These are phyloP conservation scores for Fomitopsis palustris DNA, from an alignment of 1,284 basidiomycete genomes.

Conservation along the genomic window DNA sequence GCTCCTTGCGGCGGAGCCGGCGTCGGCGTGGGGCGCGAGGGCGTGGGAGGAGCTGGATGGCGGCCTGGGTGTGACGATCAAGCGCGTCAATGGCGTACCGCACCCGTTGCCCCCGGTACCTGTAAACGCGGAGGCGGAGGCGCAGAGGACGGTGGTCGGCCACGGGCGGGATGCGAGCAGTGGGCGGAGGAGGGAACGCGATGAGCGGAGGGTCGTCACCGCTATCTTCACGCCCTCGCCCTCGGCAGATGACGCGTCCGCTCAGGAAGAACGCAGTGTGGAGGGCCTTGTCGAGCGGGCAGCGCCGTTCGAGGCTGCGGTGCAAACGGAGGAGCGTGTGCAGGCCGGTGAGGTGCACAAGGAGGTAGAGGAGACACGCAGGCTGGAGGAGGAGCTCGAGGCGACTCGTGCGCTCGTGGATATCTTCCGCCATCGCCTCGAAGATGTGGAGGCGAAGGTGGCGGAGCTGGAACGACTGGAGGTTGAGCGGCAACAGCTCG, in stretches of 20 bases:
- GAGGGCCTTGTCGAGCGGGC: not conserved
- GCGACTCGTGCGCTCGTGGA: slow-evolving; percentile 26
- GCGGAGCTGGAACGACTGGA: slow-evolving; percentile 21
- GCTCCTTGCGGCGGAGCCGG: slow-evolving; percentile 33
- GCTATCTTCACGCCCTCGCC: slow-evolving; percentile 27
- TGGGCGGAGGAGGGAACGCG: slow-evolving; percentile 17
- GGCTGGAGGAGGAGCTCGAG: slow-evolving; percentile 19
- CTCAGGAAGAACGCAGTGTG: not conserved
- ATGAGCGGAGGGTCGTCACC: slow-evolving; percentile 29
- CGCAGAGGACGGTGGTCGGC: slow-evolving; percentile 12
- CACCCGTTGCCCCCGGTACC: slow-evolving; percentile 1
- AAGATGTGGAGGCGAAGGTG: slow-evolving; percentile 26
- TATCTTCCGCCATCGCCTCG: slow-evolving; percentile 23
- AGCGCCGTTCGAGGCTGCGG: slow-evolving; percentile 3
- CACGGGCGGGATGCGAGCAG: slow-evolving; percentile 15
- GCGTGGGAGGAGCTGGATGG: slow-evolving; percentile 41
- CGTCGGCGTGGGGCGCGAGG: slow-evolving; percentile 34
- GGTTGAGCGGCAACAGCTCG: slow-evolving; percentile 6
- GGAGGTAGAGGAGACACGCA: slow-evolving; percentile 3
- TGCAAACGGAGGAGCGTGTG: not conserved
- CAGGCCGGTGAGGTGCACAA: not conserved
- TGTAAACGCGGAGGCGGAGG: slow-evolving; percentile 9
- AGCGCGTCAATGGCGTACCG: slow-evolving; percentile 20
- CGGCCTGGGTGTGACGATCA: slow-evolving; percentile 34
- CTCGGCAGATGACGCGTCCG: not conserved